Base-by-base conservation (phyloP, 768 basidiomycete species). In the Suillus bovinus region DNA sequence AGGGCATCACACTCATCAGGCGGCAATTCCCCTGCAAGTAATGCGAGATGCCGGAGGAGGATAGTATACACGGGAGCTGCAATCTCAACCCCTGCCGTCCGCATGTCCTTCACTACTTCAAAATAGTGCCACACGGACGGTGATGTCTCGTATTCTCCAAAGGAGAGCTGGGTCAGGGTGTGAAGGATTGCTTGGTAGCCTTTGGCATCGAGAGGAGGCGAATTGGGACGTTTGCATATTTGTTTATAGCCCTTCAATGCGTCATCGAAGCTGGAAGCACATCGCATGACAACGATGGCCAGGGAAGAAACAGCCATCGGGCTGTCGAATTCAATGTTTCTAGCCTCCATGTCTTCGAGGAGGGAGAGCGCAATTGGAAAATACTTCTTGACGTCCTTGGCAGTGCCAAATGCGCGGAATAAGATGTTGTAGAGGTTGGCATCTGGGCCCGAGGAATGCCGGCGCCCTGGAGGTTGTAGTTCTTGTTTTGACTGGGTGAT, bases 91-190 rank as follows among this genome's bases (percentile, higher is more conserved):
- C 90, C 89, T 2, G 84, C 82, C 14, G 76, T 73, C 31, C 84
- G 87, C 92, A 96, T 95, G 75, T 94, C 92, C 41, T 81, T 82
- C 61, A 94, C 81, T 57, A 96, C 89, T 59, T 83, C 82, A 72
- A 94, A 87, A 73, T 91, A 93, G 59, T 85, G 79, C 63, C 78
- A 74, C 55, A 73, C 78, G 64, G 72, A 84, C 65, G 71, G 83
- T 70, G 65, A 79, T 29, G 79, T 68, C 20, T 74, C 62, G 39
- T 60, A 70, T 24, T 81, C 71, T 52, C 77, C 75, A 61, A 86
- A 86, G 10, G 83, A 80, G 59, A 91, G 78, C 29, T 80, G 79
- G 69, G 84, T 82, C 66, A 91, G 88, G 3, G 83, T 81, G 63
- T 84, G 76, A 58, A 94, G 79, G 61, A 96, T 85, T 49, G 82